phyloP scores from a whole-genome alignment of 2,329 filamentous ascomycete species.

The Zarea fungicola region DNA sequence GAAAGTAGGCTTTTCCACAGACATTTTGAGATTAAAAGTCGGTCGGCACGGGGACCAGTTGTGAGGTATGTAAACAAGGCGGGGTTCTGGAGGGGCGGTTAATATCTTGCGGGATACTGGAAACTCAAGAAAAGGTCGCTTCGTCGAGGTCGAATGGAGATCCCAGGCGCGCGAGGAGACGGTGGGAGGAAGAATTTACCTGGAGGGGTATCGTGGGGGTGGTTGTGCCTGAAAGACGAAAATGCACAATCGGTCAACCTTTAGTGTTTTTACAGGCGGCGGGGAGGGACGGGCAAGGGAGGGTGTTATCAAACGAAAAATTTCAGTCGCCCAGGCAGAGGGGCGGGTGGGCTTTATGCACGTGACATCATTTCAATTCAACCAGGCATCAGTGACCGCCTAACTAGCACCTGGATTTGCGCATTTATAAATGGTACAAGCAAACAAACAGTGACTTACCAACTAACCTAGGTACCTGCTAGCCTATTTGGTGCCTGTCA shows the following conservation, averaged over 20 bases:
- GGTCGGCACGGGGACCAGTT: constrained; percentile 19
- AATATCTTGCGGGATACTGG: constrained; percentile 18
- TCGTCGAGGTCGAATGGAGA: constrained; percentile 5
- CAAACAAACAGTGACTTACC: too few species aligned
- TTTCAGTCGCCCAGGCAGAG: constrained; percentile 32
- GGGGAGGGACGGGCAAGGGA: constrained; percentile 35
- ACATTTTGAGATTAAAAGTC: constrained; percentile 51
- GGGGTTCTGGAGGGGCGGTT: constrained; percentile 35
- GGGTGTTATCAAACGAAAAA: constrained; percentile 35
- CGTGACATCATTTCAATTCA: constrained; percentile 25
- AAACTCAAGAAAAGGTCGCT: background rate
- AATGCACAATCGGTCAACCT: constrained; percentile 31
- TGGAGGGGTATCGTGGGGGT: constrained; percentile 16
- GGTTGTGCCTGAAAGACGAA: constrained; percentile 30
- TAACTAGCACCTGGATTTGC: too few species aligned
- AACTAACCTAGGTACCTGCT: too few species aligned
- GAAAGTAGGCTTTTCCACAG: constrained; percentile 71
- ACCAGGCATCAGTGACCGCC: background rate
- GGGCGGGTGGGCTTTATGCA: constrained; percentile 26
- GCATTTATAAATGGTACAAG: too few species aligned
- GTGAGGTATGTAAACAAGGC: constrained; percentile 42
- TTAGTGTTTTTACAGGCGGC: constrained; percentile 39
- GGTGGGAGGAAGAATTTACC: constrained; percentile 12
- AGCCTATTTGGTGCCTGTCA: too few species aligned
- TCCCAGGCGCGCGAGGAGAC: constrained; percentile 14